Base-by-base conservation (phyloP, 2,329 filamentous ascomycete genomes). In the Dryadomyces sulphureus region DNA sequence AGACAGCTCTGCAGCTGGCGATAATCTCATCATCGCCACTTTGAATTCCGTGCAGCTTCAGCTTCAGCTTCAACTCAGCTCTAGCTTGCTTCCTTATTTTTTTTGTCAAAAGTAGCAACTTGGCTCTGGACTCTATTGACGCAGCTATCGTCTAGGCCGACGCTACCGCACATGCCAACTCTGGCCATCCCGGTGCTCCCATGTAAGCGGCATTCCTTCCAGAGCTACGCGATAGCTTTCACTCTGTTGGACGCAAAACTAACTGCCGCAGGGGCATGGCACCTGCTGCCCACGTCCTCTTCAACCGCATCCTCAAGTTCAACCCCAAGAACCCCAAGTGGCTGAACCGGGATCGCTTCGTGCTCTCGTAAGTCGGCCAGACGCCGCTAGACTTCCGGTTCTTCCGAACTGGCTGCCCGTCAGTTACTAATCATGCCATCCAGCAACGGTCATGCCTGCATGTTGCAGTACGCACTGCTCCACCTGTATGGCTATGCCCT, bases 311-410 rank as follows among this genome's bases (percentile, higher is more conserved):
- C 77, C 87, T 98, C 87, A 93, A 72, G 66, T 98, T 95, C 79
- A 98, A 96, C 82, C 92, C 92, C 60, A 93, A 95, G 82, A 95
- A 94, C 79, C 86, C 92, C 58, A 75, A 87, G 54, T 98, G 89
- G 89, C 61, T 92, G 59, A 96, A 96, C 79, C 83, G 92, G 62
- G 92, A 98, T 70, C 84, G 92, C 66, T 98, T 98, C 63, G 88
- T 98, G 52, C 88, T 98, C 65, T 98, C 92, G 89, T 95, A 78
- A 77, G 89, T 21, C 14, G 42, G 19, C 19, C n/a, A n/a, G n/a
- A n/a, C n/a, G n/a, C n/a, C n/a, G n/a, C n/a, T n/a, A n/a, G n/a
- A n/a, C n/a, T n/a, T n/a, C n/a, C n/a, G n/a, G n/a, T n/a, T n/a
- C n/a, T n/a, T n/a, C n/a, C n/a, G n/a, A n/a, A n/a, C n/a, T n/a